Base-by-base conservation (phyloP, 257 asterid species). In the Solanum habrochaites region DNA sequence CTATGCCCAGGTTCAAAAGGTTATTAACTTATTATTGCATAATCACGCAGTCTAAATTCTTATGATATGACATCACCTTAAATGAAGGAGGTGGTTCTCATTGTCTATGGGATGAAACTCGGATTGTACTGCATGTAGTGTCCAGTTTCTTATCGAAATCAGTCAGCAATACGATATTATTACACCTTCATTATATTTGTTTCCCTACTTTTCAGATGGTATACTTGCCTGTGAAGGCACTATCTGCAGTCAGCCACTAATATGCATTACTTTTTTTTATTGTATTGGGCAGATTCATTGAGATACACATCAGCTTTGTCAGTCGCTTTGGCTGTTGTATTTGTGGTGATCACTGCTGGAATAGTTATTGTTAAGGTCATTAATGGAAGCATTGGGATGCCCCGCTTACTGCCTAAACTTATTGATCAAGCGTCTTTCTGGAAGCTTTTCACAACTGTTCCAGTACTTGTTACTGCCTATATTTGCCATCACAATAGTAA, bases 251-350 rank as follows among this genome's bases (percentile, higher is more conserved):
- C 29, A 21, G 23, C 4, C 69, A 1, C 25, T 80, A 29, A 58
- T 72, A n/a, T 16, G 27, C 58, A n/a, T 10, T 3, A 39, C 56
- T 85, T 15, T 2, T 2, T 52, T 15, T 37, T 11, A 20, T 87
- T 72, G 69, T 87, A 7, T 70, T 83, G 85, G 67, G 18, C 92
- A 94, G 98, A 95, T 94, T 95, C 98, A 70, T 87, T 95, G 95
- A 92, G 98, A 85, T 95, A 95, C 91, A 94, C 98, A 60, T 93
- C 98, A 66, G 98, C 98, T 27, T 84, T 95, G 91, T 94, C 98
- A 6, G 98, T 94, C 47, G 94, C 90, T 85, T 88, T 95, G 91
- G 98, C 98, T 49, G 90, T 94, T 87, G 93, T 91, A 40, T 93
- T 94, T 67, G 98, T 95, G 93, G 98, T 92, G 86, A 94, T 95